Base-by-base conservation (phyloP, 495 filamentous ascomycete species). In the Penicillium manginii region DNA sequence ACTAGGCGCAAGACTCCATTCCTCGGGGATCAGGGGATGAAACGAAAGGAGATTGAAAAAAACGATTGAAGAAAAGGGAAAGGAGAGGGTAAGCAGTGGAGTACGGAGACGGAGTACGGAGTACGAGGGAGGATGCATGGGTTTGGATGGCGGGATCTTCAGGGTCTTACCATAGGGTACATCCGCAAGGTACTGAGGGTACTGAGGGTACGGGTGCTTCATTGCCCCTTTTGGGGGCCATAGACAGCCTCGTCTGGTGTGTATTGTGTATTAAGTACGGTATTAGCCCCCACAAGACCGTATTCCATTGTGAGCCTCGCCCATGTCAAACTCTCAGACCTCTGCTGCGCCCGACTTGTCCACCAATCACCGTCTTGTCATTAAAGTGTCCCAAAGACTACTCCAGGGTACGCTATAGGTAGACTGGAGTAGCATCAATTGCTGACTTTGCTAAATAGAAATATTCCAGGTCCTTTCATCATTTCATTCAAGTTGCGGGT, bases 221-320 rank as follows among this genome's bases (percentile, higher is more conserved):
- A 23, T 47, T 47, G 18, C 45, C 45, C 22, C 45, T 47, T 47
- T 47, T 22, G 45, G 45, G 45, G 45, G 45, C 45, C 19, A 40
- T 8, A 10, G 6, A 5, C 14, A 15, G 17, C 17, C 18, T 46
- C 19, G 18, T 10, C 18, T 15, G 9, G n/a, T n/a, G n/a, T n/a
- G n/a, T n/a, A n/a, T n/a, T n/a, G n/a, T n/a, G n/a, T n/a, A n/a
- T n/a, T n/a, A n/a, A n/a, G n/a, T n/a, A n/a, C n/a, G n/a, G n/a
- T n/a, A n/a, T n/a, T n/a, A n/a, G n/a, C n/a, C n/a, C n/a, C n/a
- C n/a, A n/a, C n/a, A n/a, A n/a, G n/a, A n/a, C n/a, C 45, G 45
- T 47, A 47, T 47, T 47, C 18, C 3, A n/a, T n/a, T n/a, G n/a
- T n/a, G n/a, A n/a, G n/a, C n/a, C n/a, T n/a, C n/a, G n/a, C n/a